Percentiles rank a stretch among this genome's conserved stretches.
These are phyloP conservation scores for Talaromyces verruculosus DNA, from an alignment of 2,329 filamentous ascomycete species.

Conservation along the genomic window DNA sequence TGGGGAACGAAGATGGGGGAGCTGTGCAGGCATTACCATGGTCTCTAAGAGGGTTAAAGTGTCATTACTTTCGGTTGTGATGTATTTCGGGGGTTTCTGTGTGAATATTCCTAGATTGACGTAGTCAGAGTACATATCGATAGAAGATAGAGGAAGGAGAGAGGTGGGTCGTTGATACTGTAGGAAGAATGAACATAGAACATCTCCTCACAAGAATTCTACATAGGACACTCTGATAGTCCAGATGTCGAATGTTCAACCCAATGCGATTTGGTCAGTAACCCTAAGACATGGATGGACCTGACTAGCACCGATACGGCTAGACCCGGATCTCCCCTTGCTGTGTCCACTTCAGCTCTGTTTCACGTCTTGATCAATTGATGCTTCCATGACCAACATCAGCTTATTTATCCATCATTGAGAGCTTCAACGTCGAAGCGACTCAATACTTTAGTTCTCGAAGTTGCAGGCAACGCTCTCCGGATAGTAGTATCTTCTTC, in stretches of 20 bases:
- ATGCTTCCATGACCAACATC: background rate
- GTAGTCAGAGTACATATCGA: background rate
- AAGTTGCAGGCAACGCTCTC: background rate
- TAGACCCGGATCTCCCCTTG: background rate
- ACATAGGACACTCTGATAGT: background rate
- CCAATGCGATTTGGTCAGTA: background rate
- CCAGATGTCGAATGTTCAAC: background rate
- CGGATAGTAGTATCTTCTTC: background rate
- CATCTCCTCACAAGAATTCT: background rate
- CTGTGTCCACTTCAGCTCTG: constrained; percentile 3
- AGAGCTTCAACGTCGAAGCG: background rate
- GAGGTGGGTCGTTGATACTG: background rate
- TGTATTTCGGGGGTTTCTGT: background rate
- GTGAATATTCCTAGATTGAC: background rate
- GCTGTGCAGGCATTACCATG: background rate
- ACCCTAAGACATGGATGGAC: background rate
- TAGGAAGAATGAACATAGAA: background rate
- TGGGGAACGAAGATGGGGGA: background rate
- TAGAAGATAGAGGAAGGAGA: background rate
- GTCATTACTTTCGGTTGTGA: background rate
- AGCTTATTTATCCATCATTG: background rate
- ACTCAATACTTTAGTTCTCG: too few species aligned
- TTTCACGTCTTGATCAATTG: background rate
- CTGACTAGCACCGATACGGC: background rate
- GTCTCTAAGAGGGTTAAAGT: background rate